These are phyloP conservation scores for Penicillium sp. DNA, from an alignment of 2,329 filamentous ascomycete species.

Conservation along the genomic window DNA sequence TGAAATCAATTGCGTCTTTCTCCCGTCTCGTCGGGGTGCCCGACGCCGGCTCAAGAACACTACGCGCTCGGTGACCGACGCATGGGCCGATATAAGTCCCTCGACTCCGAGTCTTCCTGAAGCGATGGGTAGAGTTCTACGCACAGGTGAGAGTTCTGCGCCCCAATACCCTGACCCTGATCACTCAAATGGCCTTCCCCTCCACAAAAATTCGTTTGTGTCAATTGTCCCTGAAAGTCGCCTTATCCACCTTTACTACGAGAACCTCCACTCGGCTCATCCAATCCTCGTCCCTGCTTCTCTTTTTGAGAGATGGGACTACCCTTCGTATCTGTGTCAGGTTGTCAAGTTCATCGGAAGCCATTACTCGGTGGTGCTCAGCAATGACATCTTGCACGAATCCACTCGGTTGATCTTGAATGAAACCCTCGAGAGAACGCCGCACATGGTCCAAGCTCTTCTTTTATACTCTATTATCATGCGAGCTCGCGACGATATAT, in stretches of 20 bases:
- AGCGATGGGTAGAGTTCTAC: too few relatives aligned
- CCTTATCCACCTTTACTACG: conserved; percentile 50
- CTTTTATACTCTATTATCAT: conserved; percentile 32
- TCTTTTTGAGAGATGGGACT: conserved; percentile 35
- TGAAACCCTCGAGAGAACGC: conserved; percentile 16
- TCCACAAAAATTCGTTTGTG: background rate
- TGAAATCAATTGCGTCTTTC: too few relatives aligned
- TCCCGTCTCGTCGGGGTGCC: too few relatives aligned
- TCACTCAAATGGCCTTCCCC: background rate
- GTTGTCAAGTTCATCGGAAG: conserved; percentile 45
- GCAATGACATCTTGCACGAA: conserved; percentile 51
- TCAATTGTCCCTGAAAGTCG: conserved; percentile 22
- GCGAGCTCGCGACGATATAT: conserved; percentile 27
- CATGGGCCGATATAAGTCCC: too few relatives aligned
- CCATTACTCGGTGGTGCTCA: background rate
- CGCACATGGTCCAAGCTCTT: conserved; percentile 33
- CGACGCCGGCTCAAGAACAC: too few relatives aligned
- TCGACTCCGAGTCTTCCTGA: too few relatives aligned
- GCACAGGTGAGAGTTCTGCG: too few relatives aligned
- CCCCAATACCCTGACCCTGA: too few relatives aligned
- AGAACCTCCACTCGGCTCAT: conserved; percentile 52
- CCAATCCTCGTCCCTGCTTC: conserved; percentile 52
- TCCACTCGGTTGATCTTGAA: conserved; percentile 23
- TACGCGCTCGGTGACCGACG: too few relatives aligned
- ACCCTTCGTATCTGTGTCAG: conserved; percentile 46